Conservation (phyloP, 2,329 filamentous ascomycete species). For the Diaporthe australafricana region DNA sequence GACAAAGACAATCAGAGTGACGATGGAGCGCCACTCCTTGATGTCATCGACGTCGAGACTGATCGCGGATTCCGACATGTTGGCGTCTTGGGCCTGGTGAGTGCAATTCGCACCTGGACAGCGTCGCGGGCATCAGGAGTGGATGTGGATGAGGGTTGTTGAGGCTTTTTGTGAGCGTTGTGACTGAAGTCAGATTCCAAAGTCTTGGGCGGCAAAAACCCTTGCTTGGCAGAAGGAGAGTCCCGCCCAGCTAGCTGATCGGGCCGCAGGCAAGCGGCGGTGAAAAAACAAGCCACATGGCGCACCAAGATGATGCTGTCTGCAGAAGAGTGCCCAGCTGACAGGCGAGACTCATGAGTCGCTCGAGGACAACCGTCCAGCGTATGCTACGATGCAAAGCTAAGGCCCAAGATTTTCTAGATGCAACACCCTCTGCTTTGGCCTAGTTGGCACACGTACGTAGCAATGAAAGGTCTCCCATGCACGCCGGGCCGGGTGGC, state of each 20-base stretch:
- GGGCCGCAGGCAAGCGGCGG: constrained; percentile 21
- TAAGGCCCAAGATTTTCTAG: constrained; percentile 9
- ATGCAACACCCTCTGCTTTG: constrained; percentile 13
- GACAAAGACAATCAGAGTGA: constrained; percentile 77
- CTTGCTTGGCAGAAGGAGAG: constrained; percentile 6
- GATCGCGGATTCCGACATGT: constrained; percentile 31
- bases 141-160: not conserved
- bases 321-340: not conserved
- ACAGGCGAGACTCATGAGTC: not conserved
- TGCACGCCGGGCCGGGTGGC: not conserved
- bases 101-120: not conserved
- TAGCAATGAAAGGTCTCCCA: not conserved
- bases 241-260: not conserved
- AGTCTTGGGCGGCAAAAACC: not conserved
- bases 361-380: not conserved
- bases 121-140: constrained; percentile 1
- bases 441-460: not conserved
- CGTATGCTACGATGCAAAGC: not conserved
- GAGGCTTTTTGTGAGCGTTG: constrained; percentile 11
- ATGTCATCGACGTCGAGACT: constrained; percentile 66
- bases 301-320: not conserved
- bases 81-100: constrained; percentile 15
- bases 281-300: constrained; percentile 3
- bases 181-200: not conserved
- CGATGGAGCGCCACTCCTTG: constrained; percentile 74